Conservation (phyloP, 768 basidiomycete genomes). For the Tylopilus sp. region DNA sequence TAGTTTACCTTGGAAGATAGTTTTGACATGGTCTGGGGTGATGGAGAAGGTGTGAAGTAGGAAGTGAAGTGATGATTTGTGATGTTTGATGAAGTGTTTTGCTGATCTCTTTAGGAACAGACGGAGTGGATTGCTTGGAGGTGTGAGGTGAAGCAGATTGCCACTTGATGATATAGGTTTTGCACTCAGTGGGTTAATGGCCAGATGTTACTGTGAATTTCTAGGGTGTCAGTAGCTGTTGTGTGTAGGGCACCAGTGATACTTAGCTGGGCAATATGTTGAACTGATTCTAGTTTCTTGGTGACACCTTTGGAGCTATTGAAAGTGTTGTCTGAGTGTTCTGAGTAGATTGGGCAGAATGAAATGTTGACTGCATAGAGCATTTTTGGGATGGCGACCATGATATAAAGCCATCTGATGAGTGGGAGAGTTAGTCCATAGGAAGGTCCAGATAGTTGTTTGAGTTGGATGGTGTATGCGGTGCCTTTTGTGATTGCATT, state of each 20-base stretch:
- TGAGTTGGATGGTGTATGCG: not conserved
- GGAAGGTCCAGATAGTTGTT: not conserved
- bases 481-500: not conserved
- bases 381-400: not conserved
- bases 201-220: not conserved
- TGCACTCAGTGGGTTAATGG: not conserved
- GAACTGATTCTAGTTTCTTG: not conserved
- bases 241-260: not conserved
- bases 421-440: not conserved
- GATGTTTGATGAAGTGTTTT: not conserved
- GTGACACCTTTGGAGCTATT: not conserved
- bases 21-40: not conserved
- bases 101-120: not conserved
- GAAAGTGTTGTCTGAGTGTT: fast-evolving
- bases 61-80: not conserved
- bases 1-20: too few species aligned
- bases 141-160: not conserved
- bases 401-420: not conserved
- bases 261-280: not conserved
- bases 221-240: not conserved
- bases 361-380: not conserved
- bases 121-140: not conserved
- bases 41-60: not conserved
- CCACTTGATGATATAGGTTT: not conserved
- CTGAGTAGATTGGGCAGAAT: not conserved